Evolutionary conservation across 768 basidiomycete species (phyloP), one percentile per base, ranked within the genome.

Genomic region (Macrolepiota albuminosa): DNA sequence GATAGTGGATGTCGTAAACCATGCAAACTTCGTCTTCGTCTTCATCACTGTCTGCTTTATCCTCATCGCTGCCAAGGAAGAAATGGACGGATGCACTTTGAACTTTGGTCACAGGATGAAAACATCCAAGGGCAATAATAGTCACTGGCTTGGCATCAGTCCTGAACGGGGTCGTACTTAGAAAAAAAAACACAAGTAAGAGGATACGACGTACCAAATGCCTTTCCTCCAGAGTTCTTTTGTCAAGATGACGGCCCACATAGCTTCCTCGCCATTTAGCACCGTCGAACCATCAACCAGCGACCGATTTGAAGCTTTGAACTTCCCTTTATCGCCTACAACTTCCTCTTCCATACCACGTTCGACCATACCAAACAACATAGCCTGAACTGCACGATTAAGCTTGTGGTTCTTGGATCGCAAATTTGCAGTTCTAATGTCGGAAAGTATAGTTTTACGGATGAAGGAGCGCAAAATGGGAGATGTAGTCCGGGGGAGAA

Each of bases 301-400:
- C 9, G 75, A 70, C 6, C 74, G 72, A 53, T 72, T 66, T n/a
- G 68, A 66, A 33, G 75, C 76, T 62, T 82, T 76, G n/a, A 82
- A 68, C 67, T 87, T 93, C 4, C 88, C 94, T 71, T 93, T 95
- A 77, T 95, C 87, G 11, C 93, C 91, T 16, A 86, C 70, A 16
- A 93, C 84, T 65, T 93, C 87, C 1, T 78, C 87, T 43, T 86
- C 84, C 88, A 94, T 91, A 13, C 94, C 95, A 42, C 89, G 85
- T 72, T 97, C 95, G 8, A 98, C 86, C 95, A 98, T 98, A 47
- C 85, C 84, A 70, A 98, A 98, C 34, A 98, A 79, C 83, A 98
- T 91, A 13, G 93, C 88, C 70, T 99, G 97, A 0, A 99, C 93
- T 24, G 94, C 89, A 40, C 93, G 85, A 70, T 99, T 99, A 31